Conservation (phyloP, 257 asterid genomes). For the Solanum boliviense region DNA sequence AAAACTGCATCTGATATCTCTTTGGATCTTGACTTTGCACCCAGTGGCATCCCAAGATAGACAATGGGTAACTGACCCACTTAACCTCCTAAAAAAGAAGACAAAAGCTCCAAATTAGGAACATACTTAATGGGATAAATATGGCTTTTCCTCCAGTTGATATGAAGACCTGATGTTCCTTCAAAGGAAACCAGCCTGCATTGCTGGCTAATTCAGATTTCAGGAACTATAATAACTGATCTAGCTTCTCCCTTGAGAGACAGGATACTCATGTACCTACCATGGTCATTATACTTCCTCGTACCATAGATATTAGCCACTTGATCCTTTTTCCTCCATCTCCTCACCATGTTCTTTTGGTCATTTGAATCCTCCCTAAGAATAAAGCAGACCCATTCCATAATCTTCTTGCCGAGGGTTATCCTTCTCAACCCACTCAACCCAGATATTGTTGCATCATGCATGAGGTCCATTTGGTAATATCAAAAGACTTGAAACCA, state of each 20-base stretch:
- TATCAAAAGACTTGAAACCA: neutral
- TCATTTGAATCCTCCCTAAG: neutral
- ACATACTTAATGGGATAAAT: neutral
- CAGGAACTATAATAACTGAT: neutral
- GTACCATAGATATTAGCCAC: neutral
- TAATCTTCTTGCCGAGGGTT: neutral
- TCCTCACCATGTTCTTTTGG: neutral
- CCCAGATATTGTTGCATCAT: neutral
- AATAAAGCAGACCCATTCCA: neutral
- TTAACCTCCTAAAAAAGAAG: neutral
- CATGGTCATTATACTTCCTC: neutral
- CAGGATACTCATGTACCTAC: neutral
- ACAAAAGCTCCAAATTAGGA: neutral
- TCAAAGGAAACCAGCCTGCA: neutral
- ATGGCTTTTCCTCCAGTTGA: neutral
- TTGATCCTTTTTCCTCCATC: neutral
- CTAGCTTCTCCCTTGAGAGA: neutral
- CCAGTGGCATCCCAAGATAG: neutral
- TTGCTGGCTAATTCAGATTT: neutral
- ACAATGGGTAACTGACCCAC: neutral
- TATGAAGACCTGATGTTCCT: neutral
- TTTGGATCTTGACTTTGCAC: neutral
- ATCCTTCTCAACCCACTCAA: neutral
- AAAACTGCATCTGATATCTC: neutral
- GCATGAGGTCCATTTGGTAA: neutral